phyloP scores from a whole-genome alignment of 2,329 filamentous ascomycete species.

The Talaromyces sp. region DNA sequence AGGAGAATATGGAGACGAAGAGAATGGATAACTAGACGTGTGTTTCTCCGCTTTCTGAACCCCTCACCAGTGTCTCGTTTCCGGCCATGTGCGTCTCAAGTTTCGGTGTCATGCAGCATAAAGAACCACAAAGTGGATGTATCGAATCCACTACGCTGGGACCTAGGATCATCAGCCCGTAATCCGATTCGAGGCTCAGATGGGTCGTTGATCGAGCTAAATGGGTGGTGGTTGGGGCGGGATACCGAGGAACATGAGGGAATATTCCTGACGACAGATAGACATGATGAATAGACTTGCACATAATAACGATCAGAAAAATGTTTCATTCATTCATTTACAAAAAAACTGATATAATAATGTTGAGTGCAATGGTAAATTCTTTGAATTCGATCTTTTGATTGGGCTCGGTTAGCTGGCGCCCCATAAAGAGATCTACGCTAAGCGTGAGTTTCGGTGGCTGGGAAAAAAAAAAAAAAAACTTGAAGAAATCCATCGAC shows the following conservation, averaged over 20 bases:
- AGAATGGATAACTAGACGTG: background rate
- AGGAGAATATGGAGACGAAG: background rate
- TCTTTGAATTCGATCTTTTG: background rate
- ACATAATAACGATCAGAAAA: too few relatives aligned
- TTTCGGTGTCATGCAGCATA: constrained; percentile 10
- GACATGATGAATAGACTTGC: too few relatives aligned
- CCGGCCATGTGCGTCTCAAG: constrained; percentile 22
- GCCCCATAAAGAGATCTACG: background rate
- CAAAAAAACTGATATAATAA: background rate
- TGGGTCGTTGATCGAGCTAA: background rate
- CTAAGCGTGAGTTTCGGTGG: background rate
- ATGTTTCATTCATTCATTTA: background rate
- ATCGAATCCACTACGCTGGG: constrained; percentile 12
- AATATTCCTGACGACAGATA: background rate
- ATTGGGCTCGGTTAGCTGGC: background rate
- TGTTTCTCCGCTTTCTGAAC: constrained; percentile 1
- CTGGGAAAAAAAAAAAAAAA: background rate
- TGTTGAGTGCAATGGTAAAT: background rate
- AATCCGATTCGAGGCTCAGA: constrained; percentile 21
- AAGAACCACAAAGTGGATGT: constrained; percentile 14
- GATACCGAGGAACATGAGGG: background rate
- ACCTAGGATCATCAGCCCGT: background rate
- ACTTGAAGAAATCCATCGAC: background rate
- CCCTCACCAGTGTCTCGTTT: constrained; percentile 9
- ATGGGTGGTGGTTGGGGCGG: background rate